phyloP scores from a whole-genome alignment of 2,329 filamentous ascomycete species.

The Apiospora saccharicola region DNA sequence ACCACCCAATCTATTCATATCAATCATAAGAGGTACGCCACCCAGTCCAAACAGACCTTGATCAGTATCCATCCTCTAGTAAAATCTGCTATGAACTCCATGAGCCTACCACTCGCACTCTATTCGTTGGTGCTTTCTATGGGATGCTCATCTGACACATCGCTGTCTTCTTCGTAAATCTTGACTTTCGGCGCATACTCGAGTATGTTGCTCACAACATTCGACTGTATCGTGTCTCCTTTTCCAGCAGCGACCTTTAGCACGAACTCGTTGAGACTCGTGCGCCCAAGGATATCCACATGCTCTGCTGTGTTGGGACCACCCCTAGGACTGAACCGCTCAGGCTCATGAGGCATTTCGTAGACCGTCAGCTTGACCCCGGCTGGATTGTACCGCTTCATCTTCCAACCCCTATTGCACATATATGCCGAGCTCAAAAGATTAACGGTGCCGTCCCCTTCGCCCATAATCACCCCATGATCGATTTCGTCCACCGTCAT shows the following conservation, averaged over 20 bases:
- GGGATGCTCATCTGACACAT: slow-evolving; percentile 16
- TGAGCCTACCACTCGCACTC: background rate
- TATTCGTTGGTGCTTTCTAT: background rate
- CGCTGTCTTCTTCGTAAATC: slow-evolving; percentile 71
- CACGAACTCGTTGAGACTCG: slow-evolving; percentile 90
- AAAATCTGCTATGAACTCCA: background rate
- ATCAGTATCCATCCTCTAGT: background rate
- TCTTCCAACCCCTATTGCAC: slow-evolving; percentile 94
- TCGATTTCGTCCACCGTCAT: slow-evolving; percentile 70
- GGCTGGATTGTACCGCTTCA: slow-evolving; percentile 92
- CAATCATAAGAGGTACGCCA: background rate
- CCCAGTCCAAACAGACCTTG: background rate
- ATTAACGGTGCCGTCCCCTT: slow-evolving; percentile 95
- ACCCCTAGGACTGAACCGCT: slow-evolving; percentile 84
- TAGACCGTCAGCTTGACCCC: slow-evolving; percentile 82
- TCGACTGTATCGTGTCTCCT: slow-evolving; percentile 80
- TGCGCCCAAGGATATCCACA: slow-evolving; percentile 91
- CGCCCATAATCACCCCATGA: slow-evolving; percentile 92
- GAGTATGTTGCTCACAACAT: slow-evolving; percentile 80
- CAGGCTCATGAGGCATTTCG: slow-evolving; percentile 97
- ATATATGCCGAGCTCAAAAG: slow-evolving; percentile 94
- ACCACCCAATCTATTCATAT: background rate
- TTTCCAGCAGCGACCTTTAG: slow-evolving; percentile 85
- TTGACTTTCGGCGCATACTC: slow-evolving; percentile 85
- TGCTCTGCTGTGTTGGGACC: slow-evolving; percentile 82